Percentiles rank a stretch among this genome's conserved stretches.
phyloP scores from a whole-genome alignment of 2,329 filamentous ascomycete genomes.

The Neodidymelliopsis sp. region DNA sequence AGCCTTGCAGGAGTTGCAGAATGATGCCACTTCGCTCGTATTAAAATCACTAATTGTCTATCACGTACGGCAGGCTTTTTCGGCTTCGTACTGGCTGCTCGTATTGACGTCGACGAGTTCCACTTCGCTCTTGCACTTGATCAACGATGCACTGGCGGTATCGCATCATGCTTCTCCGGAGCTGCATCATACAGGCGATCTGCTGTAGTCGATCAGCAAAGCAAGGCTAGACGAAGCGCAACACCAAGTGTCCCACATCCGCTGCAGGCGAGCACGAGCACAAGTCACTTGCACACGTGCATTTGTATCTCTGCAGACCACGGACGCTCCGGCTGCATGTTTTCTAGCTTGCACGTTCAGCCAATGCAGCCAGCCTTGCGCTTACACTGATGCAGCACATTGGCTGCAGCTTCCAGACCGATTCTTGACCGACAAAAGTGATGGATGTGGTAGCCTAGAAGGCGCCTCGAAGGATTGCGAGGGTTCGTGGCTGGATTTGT shows the following conservation, averaged over 20 bases:
- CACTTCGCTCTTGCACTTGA: conserved; percentile 1
- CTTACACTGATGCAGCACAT: conserved; percentile 13
- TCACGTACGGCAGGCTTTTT: background rate
- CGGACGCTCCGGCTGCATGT: conserved; percentile 3
- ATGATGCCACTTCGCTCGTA: background rate
- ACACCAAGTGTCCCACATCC: background rate
- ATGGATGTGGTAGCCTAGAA: conserved; percentile 7
- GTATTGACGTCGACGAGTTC: conserved; percentile 1
- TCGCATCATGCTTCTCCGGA: background rate
- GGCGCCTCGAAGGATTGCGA: conserved; percentile 9
- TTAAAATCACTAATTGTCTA: background rate
- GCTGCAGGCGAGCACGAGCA: conserved; percentile 6
- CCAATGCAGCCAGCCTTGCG: conserved; percentile 5
- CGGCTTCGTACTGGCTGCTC: conserved; percentile 1
- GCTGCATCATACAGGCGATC: background rate
- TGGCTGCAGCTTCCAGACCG: background rate
- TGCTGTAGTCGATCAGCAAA: conserved; percentile 1
- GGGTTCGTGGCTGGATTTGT: conserved; percentile 1
- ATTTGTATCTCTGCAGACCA: background rate
- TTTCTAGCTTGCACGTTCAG: background rate
- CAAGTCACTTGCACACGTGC: conserved; percentile 19
- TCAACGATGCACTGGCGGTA: background rate
- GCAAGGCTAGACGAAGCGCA: conserved; percentile 1
- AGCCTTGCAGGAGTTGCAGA: background rate
- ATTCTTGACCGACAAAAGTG: background rate